A percentile compares a stretch with the other conserved stretches of the same genome.
Conservation (phyloP, 306 rosid genomes). For the Senna siamea region DNA sequence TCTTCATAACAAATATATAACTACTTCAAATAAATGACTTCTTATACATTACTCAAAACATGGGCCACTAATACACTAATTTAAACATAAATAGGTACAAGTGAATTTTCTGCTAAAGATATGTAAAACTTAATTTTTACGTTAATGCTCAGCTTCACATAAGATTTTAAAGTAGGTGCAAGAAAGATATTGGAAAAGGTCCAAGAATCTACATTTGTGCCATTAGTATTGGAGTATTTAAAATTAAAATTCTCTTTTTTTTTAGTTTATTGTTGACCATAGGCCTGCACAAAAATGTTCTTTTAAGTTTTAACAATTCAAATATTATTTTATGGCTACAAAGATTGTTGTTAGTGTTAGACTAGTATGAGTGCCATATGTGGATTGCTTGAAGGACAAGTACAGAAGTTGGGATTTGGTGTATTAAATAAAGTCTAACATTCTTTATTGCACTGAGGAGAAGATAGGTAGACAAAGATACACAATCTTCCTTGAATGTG, state of each 20-base stretch:
- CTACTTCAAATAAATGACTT: not conserved
- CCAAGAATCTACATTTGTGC: slow-evolving; percentile 33
- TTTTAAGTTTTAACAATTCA: slow-evolving; percentile 16
- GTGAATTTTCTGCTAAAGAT: slow-evolving; percentile 12
- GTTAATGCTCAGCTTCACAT: not conserved
- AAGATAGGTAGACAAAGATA: slow-evolving; percentile 36
- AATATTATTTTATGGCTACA: not conserved
- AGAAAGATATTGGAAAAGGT: slow-evolving; percentile 35
- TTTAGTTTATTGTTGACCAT: no score
- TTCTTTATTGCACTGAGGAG: not conserved
- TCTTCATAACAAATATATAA: no score
- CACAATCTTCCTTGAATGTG: slow-evolving; percentile 41
- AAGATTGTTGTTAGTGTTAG: not conserved
- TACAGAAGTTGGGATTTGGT: slow-evolving; percentile 27
- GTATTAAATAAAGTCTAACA: not conserved
- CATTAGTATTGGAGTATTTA: slow-evolving; percentile 22
- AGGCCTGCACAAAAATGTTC: no score
- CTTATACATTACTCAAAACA: slow-evolving; percentile 43
- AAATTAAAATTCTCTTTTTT: not conserved
- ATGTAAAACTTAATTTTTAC: slow-evolving; percentile 32
- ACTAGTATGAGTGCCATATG: not conserved
- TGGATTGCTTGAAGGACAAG: slow-evolving; percentile 39
- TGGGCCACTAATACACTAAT: slow-evolving; percentile 13
- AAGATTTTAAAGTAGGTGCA: not conserved
- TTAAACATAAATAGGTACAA: not conserved